A percentile compares a stretch with the other conserved stretches of the same genome.
Evolutionary conservation across 1,284 basidiomycete species (phyloP).

Genomic region (Pterulicium gracile): DNA sequence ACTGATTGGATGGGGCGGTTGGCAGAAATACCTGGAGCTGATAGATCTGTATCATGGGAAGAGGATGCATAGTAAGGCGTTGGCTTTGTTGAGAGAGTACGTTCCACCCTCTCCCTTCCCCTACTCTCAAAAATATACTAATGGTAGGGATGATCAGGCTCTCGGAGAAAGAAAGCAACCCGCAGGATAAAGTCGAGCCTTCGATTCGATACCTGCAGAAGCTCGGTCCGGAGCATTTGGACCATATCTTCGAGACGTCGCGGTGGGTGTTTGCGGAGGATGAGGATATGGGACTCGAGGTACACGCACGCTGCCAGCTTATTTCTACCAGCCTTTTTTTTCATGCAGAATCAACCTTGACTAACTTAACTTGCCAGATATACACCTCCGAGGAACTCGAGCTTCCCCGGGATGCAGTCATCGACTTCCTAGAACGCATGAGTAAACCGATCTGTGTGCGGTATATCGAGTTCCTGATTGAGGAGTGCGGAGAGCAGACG

Average conservation of each 20-base stretch:
- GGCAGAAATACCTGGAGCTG: conserved; percentile 83
- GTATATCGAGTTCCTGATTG: conserved; percentile 85
- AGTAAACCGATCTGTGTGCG: conserved; percentile 58
- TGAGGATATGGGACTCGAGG: conserved; percentile 65
- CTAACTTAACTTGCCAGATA: conserved; percentile 55
- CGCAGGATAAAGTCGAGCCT: conserved; percentile 71
- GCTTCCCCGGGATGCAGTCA: conserved; percentile 68
- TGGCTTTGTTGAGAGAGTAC: conserved; percentile 74
- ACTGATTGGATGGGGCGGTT: background rate
- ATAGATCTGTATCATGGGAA: conserved; percentile 90
- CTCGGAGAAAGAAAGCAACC: conserved; percentile 70
- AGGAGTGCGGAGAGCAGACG: conserved; percentile 59
- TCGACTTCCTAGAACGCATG: conserved; percentile 67
- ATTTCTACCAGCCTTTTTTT: background rate
- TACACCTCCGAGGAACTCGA: conserved; percentile 93
- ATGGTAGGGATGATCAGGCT: too few species aligned
- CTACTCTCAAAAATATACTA: too few species aligned
- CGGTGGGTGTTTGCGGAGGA: conserved; percentile 81
- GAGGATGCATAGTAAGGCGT: conserved; percentile 88
- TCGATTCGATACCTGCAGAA: conserved; percentile 89
- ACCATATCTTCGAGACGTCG: conserved; percentile 71
- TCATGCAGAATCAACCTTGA: background rate
- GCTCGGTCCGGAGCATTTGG: conserved; percentile 70
- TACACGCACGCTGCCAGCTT: conserved; percentile 19
- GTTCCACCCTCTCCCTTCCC: conserved; percentile 18